Conservation (phyloP, 139 green algal genomes). For the Auxenochlorella pyrenoidosa region DNA sequence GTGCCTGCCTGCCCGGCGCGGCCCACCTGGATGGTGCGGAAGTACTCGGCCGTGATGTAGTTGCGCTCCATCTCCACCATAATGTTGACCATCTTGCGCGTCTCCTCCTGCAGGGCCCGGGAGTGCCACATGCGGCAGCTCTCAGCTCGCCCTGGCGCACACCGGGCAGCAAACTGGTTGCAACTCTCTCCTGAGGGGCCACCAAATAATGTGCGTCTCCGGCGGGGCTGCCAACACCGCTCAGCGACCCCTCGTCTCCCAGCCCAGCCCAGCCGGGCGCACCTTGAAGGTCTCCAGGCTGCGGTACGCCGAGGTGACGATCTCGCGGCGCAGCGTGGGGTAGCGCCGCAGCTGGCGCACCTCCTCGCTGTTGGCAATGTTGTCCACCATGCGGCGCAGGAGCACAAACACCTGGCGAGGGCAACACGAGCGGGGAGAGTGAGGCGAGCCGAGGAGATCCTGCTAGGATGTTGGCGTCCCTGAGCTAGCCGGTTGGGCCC, state of each 20-base stretch:
- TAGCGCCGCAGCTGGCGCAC: constrained; percentile 74
- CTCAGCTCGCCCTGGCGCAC: too few species aligned
- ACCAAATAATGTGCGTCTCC: too few species aligned
- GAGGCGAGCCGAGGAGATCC: too few species aligned
- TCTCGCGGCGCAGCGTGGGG: constrained; percentile 82
- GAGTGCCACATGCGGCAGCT: too few species aligned
- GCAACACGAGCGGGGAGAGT: background rate
- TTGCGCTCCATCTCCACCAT: constrained; percentile 96
- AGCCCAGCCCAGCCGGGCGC: background rate
- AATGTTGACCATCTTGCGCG: constrained; percentile 66
- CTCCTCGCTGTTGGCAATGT: constrained; percentile 62
- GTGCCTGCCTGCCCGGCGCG: too few species aligned
- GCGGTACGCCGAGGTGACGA: constrained; percentile 74
- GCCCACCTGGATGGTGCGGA: constrained; percentile 60
- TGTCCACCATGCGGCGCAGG: constrained; percentile 84
- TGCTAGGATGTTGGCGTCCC: too few species aligned
- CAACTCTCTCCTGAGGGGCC: too few species aligned
- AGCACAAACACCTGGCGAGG: constrained; percentile 77
- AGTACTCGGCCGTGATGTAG: constrained; percentile 93
- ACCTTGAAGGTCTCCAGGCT: constrained; percentile 70
- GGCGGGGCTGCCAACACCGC: too few species aligned
- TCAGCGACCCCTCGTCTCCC: background rate
- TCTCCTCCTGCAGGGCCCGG: constrained; percentile 51
- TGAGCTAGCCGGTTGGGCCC: too few species aligned
- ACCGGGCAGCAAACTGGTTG: too few species aligned